phyloP scores from a whole-genome alignment of 2,329 filamentous ascomycete genomes.

The Aureobasidium sp. region DNA sequence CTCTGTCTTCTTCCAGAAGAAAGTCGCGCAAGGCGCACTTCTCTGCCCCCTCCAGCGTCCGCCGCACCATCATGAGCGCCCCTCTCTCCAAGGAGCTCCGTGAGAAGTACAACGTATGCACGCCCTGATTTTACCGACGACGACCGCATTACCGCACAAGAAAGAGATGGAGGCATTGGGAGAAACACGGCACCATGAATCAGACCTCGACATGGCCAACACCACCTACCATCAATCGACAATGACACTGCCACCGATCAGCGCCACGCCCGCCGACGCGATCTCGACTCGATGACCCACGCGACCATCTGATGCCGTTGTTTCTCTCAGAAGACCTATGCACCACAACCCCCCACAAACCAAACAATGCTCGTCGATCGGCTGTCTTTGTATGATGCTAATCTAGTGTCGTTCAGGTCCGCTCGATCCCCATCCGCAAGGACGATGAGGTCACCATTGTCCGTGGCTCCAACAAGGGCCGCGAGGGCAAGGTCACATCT shows the following conservation, averaged over 20 bases:
- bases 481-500: constrained; percentile 95
- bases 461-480: constrained; percentile 92
- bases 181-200: constrained; percentile 1
- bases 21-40: constrained; percentile 99
- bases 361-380: constrained; percentile 12
- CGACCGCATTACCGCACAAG: background rate
- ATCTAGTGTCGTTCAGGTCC: constrained; percentile 54
- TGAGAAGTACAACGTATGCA: constrained; percentile 93
- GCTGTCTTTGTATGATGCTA: constrained; percentile 13
- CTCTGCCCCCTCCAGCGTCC: constrained; percentile 85
- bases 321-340: background rate
- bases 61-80: constrained; percentile 95
- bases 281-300: background rate
- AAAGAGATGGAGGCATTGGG: constrained; percentile 1
- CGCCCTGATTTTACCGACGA: background rate
- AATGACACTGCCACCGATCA: background rate
- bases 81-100: constrained; percentile 93
- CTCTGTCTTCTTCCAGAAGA: constrained; percentile 75
- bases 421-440: constrained; percentile 94
- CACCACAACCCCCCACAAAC: constrained; percentile 2
- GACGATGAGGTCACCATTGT: constrained; percentile 76
- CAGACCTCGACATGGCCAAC: background rate
- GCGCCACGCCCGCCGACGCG: background rate
- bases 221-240: background rate
- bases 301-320: background rate